Evolutionary conservation across 2,329 filamentous ascomycete genomes (phyloP), one percentile per base, ranked within the genome.

Genomic region (Ciborinia camelliae): DNA sequence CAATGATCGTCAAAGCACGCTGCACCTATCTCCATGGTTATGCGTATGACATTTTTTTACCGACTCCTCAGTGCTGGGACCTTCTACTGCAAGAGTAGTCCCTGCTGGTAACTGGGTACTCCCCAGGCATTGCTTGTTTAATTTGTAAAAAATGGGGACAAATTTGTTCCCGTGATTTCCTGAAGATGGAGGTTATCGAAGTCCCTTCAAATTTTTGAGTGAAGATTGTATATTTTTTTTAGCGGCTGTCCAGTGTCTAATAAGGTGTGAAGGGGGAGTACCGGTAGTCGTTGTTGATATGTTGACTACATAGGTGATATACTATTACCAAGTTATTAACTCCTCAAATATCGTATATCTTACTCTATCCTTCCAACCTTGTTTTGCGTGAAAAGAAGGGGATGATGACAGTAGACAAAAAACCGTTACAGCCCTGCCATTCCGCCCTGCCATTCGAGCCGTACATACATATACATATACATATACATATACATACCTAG

Each of bases 61-160:
- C 62, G 62, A 58, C 32, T 58, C 62, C 62, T 63, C 52, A 58
- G 61, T 63, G 41, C 41, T 58, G 55, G 55, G 55, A 47, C 55
- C 55, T 47, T 26, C 55, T 58, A 35, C 41, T 58, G 54, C 54
- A 58, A n/a, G 50, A 52, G 50, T n/a, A 52, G 30, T 32, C 50
- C 50, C 20, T 52, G 50, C 10, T n/a, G 14, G 12, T 35, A 37
- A 37, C 52, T 50, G 62, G 61, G 52, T 32, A n/a, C 41, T 58
- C 45, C 54, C 53, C 43, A 35, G 26, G 52, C 43, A 35, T 39
- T 30, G 20, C 62, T 20, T 50, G 15, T 28, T 50, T 48, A 50
- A 41, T 39, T 18, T 32, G 20, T 32, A 43, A 48, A 58, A 50
- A 58, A 58, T 50, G n/a, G 62, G 62, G 62, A 41, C 62, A 15